Evolutionary conservation across 306 rosid genomes (phyloP), one percentile per base, ranked within the genome.

Genomic region (Spatholobus suberectus): DNA sequence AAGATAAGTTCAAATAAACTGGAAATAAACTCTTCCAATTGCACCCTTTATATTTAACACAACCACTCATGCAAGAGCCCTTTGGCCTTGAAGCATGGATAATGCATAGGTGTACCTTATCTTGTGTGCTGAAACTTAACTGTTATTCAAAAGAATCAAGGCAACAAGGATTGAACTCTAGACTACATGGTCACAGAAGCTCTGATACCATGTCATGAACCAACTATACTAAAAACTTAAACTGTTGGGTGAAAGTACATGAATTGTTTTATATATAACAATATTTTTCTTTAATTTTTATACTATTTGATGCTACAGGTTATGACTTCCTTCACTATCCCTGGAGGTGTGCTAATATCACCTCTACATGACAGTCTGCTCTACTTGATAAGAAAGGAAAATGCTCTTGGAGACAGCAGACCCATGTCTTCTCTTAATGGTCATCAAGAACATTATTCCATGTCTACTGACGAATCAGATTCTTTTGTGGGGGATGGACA

Each of bases 381-480:
- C 70, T 23, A 27, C 80, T 58, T 76, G 69, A 57, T 73, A 29
- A 51, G 37, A 75, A 58, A 76, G 41, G 80, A 59, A 17, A 41
- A 76, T 9, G 12, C 32, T 43, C 27, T 24, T 40, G 27, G 70
- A 59, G 55, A 41, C 70, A 24, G 27, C 14, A 41, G 70, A 24
- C 58, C 15, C 34, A 8, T 24, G 3, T 76, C 27, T 41, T 76
- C 71, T 58, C 43, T 15, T 59, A 40, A 26, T 59, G 80, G 70
- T 59, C 80, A 76, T 59, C 58, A 58, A 27, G 80, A 58, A 27
- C 80, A 24, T 76, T 59, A 10, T 59, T 76, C 70, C 13, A 9
- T 58, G 58, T 76, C 70, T 15, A 58, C 80, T 24, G 80, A 76
- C 41, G 70, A 59, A 23, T 76, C 80, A 58, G 80, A 76, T 76